Conservation (phyloP, 2,329 filamentous ascomycete genomes). For the Didymella exigua region DNA sequence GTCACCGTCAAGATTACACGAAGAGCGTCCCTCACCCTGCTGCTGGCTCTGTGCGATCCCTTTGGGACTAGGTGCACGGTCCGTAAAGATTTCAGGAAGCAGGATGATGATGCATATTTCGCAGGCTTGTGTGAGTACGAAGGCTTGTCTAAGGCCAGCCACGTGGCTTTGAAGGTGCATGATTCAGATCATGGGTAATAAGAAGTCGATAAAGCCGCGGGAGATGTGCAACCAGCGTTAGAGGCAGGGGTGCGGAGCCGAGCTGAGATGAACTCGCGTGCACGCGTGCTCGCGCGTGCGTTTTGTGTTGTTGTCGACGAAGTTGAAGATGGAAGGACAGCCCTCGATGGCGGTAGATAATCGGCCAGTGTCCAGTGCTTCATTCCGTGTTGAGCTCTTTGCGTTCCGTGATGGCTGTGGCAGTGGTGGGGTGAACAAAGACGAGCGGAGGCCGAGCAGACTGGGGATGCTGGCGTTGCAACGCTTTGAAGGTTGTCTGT, state of each 20-base stretch:
- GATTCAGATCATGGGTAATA: not conserved
- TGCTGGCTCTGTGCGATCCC: too few relatives aligned
- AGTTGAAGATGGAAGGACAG: not conserved
- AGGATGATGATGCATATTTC: too few relatives aligned
- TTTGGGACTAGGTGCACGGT: too few relatives aligned
- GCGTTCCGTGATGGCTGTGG: not conserved
- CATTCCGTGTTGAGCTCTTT: not conserved
- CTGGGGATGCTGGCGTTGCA: slow-evolving; percentile 4
- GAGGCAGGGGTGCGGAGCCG: slow-evolving; percentile 2
- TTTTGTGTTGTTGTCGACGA: not conserved
- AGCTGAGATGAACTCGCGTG: not conserved
- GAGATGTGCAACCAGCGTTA: slow-evolving; percentile 10
- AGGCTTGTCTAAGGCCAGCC: not conserved
- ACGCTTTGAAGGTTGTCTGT: not conserved
- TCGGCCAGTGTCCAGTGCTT: not conserved
- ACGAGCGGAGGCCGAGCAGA: not conserved
- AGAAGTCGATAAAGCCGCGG: slow-evolving; percentile 2
- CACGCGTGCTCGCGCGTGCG: not conserved
- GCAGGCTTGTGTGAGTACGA: not conserved
- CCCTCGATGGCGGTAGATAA: not conserved
- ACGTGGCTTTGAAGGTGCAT: slow-evolving; percentile 3
- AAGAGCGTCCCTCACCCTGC: too few relatives aligned
- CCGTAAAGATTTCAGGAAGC: too few relatives aligned
- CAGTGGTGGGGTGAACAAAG: not conserved
- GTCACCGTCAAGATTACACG: too few relatives aligned